Evolutionary conservation across 2,329 filamentous ascomycete genomes (phyloP).

Genomic region (Eutypa lata): DNA sequence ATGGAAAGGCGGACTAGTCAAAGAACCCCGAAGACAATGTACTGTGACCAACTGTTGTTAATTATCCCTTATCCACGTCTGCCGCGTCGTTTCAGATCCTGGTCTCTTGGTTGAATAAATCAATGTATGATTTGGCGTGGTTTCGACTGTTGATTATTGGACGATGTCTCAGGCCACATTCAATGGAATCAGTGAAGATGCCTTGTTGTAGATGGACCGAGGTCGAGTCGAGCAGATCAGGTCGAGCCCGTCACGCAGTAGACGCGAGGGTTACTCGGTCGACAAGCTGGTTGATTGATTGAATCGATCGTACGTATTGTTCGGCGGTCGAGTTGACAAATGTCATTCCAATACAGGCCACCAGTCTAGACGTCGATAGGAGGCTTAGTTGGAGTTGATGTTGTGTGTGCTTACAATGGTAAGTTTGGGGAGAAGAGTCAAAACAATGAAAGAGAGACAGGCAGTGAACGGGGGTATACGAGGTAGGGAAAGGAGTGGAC

Average conservation of each 20-base stretch:
- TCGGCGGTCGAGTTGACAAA: no score
- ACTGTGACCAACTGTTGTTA: not conserved
- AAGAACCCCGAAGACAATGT: not conserved
- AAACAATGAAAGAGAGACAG: slow-evolving; percentile 21
- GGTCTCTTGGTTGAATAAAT: not conserved
- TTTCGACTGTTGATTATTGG: no score
- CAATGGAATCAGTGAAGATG: no score
- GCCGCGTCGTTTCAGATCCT: not conserved
- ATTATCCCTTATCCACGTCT: not conserved
- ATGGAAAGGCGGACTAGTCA: not conserved
- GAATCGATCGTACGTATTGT: no score
- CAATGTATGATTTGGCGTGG: no score
- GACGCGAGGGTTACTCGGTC: no score
- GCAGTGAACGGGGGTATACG: slow-evolving; percentile 17
- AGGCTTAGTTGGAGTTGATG: slow-evolving; percentile 5
- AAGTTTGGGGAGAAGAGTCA: slow-evolving; percentile 9
- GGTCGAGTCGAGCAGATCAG: no score
- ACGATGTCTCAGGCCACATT: no score
- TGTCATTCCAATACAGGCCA: no score
- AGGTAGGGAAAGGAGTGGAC: slow-evolving; percentile 23
- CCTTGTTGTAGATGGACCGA: no score
- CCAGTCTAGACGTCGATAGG: slow-evolving; percentile 1
- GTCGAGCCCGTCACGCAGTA: no score
- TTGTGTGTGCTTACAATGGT: slow-evolving; percentile 1
- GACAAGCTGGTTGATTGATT: no score